These are phyloP conservation scores for Trypanosoma congolense DNA, from an alignment of 208 protist species.

Conservation along the genomic window DNA sequence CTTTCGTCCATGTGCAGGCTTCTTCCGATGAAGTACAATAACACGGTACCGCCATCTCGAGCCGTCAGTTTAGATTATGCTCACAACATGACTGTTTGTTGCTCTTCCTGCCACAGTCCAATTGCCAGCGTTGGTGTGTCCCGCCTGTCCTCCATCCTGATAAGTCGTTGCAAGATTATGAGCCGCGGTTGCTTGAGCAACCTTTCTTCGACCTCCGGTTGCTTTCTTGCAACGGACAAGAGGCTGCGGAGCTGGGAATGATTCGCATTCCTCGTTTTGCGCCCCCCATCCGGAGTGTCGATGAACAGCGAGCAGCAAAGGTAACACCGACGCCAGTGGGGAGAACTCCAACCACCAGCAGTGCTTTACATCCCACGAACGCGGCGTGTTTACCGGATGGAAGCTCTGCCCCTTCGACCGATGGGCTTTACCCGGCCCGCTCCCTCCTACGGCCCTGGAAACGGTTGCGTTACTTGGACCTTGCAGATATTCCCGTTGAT, in stretches of 20 bases:
- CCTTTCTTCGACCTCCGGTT: conserved; percentile 29
- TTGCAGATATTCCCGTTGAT: conserved; percentile 44
- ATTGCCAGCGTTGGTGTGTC: conserved; percentile 3
- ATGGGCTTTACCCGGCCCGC: conserved; percentile 10
- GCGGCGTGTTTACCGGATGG: too few relatives aligned
- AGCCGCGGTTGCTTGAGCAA: conserved; percentile 30
- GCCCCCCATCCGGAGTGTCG: conserved; percentile 4
- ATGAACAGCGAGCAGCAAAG: background rate
- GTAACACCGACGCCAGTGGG: background rate
- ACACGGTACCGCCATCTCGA: conserved; percentile 15
- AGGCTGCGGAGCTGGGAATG: conserved; percentile 15
- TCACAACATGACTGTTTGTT: conserved; percentile 20
- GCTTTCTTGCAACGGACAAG: conserved; percentile 13
- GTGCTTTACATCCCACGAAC: too few relatives aligned
- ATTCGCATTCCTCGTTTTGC: conserved; percentile 22
- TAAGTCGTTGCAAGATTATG: conserved; percentile 1
- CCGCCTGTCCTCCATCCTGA: conserved; percentile 11
- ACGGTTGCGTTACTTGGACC: conserved; percentile 12
- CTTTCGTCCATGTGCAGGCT: conserved; percentile 22
- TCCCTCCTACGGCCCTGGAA: conserved; percentile 13
- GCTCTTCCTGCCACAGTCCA: conserved; percentile 11
- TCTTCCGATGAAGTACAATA: conserved; percentile 16
- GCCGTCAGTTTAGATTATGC: conserved; percentile 38
- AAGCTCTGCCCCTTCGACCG: too few relatives aligned
- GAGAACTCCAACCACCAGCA: background rate